These are phyloP conservation scores for Fusarium floridanum DNA, from an alignment of 2,329 filamentous ascomycete species.

Conservation along the genomic window DNA sequence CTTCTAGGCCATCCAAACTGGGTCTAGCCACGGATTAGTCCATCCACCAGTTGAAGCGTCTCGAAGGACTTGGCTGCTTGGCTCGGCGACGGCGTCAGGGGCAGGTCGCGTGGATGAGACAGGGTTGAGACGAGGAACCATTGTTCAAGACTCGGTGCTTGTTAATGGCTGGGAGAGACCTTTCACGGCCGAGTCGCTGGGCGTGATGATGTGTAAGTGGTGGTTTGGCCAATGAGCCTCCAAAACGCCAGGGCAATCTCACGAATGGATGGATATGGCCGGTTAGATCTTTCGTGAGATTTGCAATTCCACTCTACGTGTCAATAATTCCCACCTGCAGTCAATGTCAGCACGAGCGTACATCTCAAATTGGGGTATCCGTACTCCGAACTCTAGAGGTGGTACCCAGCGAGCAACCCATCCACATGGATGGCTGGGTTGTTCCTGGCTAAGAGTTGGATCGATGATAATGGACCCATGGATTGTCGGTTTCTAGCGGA, in stretches of 20 bases:
- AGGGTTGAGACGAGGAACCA: constrained; percentile 31
- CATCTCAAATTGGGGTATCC: background rate
- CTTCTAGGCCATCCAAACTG: constrained; percentile 27
- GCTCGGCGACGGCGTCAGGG: constrained; percentile 40
- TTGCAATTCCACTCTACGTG: constrained; percentile 1
- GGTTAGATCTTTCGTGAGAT: background rate
- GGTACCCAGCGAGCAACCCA: background rate
- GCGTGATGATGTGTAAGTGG: background rate
- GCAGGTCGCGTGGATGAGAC: constrained; percentile 42
- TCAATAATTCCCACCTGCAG: background rate
- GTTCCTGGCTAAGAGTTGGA: background rate
- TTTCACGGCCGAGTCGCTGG: background rate
- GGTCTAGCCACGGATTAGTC: constrained; percentile 28
- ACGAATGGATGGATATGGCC: background rate
- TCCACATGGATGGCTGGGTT: constrained; percentile 1
- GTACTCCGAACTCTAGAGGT: background rate
- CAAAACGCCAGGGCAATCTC: background rate
- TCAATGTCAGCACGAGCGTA: background rate
- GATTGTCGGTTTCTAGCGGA: background rate
- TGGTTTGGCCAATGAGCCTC: background rate
- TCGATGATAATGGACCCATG: background rate
- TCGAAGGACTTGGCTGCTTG: constrained; percentile 32
- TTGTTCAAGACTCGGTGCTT: constrained; percentile 4
- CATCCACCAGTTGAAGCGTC: constrained; percentile 41
- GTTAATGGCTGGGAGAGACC: background rate